A percentile compares a stretch with the other conserved stretches of the same genome.
These are phyloP conservation scores for Fusarium globosum DNA, from an alignment of 2,329 filamentous ascomycete genomes.

Conservation along the genomic window DNA sequence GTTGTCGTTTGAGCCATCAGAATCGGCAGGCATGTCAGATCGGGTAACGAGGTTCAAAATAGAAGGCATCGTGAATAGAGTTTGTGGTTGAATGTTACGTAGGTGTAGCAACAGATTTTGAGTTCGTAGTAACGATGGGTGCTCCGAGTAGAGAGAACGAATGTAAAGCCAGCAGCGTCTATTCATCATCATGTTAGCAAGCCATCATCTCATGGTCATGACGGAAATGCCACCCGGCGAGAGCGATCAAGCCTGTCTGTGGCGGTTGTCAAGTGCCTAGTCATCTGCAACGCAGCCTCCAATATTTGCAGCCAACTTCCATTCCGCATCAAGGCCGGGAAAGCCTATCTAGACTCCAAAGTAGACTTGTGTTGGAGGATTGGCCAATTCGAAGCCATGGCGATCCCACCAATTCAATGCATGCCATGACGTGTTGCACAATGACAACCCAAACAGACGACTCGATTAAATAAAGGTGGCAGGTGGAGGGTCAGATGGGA, in stretches of 20 bases:
- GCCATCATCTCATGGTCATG: conserved; percentile 3
- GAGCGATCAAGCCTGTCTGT: conserved; percentile 15
- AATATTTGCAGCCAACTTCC: conserved; percentile 31
- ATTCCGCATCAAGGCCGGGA: conserved; percentile 39
- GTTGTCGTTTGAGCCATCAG: conserved; percentile 62
- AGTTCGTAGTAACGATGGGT: conserved; percentile 30
- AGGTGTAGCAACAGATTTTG: conserved; percentile 26
- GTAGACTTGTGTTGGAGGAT: not conserved
- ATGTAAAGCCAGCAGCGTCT: conserved; percentile 30
- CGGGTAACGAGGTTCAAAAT: conserved; percentile 41
- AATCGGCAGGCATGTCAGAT: conserved; percentile 48
- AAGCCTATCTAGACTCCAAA: conserved; percentile 8
- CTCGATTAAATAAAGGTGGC: conserved; percentile 32
- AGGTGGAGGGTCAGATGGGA: conserved; percentile 36
- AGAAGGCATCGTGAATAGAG: conserved; percentile 42
- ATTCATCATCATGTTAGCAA: conserved; percentile 40
- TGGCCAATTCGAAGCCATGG: conserved; percentile 27
- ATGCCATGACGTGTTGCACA: conserved; percentile 39
- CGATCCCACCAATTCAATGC: conserved; percentile 36
- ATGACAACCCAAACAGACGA: conserved; percentile 23
- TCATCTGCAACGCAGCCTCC: conserved; percentile 33
- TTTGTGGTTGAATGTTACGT: conserved; percentile 22
- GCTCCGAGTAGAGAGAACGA: conserved; percentile 40
- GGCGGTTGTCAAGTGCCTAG: conserved; percentile 4
- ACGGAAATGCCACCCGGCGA: conserved; percentile 13